Evolutionary conservation across 108 stramenopile species (phyloP), one percentile per base, ranked within the genome.

Genomic region (Cyclotella sp.): DNA sequence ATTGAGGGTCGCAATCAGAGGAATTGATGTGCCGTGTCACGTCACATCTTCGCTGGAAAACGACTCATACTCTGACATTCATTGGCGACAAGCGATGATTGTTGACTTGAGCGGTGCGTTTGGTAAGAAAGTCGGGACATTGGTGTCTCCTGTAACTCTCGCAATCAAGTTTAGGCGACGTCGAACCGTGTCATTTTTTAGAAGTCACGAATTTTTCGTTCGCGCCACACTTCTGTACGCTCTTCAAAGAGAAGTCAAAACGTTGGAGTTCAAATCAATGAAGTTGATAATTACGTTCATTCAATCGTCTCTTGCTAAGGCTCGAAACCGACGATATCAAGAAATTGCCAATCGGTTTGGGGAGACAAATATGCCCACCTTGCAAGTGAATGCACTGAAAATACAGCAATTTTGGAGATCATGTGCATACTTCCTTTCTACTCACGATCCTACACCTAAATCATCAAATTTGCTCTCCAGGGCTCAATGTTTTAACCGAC

Each of bases 91-190:
- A 60, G n/a, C 55, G 19, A 72, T 72, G 59, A 61, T 5, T 18
- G 29, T 72, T 59, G 46, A 72, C 46, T 19, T 61, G 6, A 72
- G 59, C 47, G 5, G 18, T 47, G 71, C 59, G 3, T 72, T 72
- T 41, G 60, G 71, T 4, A 45, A 42, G 9, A 72, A 46, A 39
- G 7, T 26, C 5, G 46, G 30, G 13, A 47, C 44, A 16, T 28
- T 61, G 18, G 21, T 58, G 12, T 55, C 53, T 24, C 27, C 30
- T 47, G 60, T 72, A 12, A 62, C 59, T 2, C 46, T 72, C 0
- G 58, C 47, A 5, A n/a, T 72, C 26, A 72, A 72, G 26, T 72
- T 72, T 34, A 72, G 60, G 29, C 59, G 71, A 2, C 57, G 60
- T 0, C 24, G 44, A 29, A 72, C 55, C 4, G 26, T 22, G 45